Evolutionary conservation across 164 flowering plant genomes (phyloP).

Genomic region (Saururus chinensis): DNA sequence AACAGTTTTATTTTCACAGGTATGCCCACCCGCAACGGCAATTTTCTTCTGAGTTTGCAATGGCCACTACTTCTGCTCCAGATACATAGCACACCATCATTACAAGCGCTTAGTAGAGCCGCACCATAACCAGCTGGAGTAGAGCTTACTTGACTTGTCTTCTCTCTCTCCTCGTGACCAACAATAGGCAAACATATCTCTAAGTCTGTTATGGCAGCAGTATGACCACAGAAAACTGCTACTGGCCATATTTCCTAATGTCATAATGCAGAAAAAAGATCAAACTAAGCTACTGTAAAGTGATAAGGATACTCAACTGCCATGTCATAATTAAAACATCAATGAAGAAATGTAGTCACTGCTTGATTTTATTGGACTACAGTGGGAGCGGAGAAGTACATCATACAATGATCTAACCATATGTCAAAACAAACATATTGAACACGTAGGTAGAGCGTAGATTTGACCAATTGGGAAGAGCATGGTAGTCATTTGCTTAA

Average conservation of each 20-base stretch:
- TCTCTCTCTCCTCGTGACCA: conserved; percentile 20
- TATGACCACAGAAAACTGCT: conserved; percentile 90
- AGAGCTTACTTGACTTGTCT: conserved; percentile 21
- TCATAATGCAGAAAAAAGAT: not conserved
- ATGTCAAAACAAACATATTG: not conserved
- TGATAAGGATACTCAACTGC: not conserved
- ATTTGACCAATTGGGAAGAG: not conserved
- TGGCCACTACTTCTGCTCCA: conserved; percentile 95
- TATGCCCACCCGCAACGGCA: conserved; percentile 85
- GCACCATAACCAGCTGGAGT: conserved; percentile 28
- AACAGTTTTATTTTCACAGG: conserved; percentile 48
- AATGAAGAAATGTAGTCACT: not conserved
- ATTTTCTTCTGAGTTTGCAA: conserved; percentile 71
- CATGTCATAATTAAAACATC: not conserved
- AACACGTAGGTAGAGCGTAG: not conserved
- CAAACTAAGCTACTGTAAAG: not conserved
- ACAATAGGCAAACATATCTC: conserved; percentile 57
- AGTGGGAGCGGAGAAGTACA: not conserved
- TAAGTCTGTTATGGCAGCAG: conserved; percentile 59
- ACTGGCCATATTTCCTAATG: conserved; percentile 64
- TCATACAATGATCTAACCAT: not conserved
- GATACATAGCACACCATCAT: conserved; percentile 84
- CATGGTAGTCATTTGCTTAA: not conserved
- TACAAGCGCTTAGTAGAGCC: conserved; percentile 70
- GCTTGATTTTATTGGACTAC: not conserved